Base-by-base conservation (phyloP, 2,329 filamentous ascomycete species). In the Coccinonectria pachysandricola region DNA sequence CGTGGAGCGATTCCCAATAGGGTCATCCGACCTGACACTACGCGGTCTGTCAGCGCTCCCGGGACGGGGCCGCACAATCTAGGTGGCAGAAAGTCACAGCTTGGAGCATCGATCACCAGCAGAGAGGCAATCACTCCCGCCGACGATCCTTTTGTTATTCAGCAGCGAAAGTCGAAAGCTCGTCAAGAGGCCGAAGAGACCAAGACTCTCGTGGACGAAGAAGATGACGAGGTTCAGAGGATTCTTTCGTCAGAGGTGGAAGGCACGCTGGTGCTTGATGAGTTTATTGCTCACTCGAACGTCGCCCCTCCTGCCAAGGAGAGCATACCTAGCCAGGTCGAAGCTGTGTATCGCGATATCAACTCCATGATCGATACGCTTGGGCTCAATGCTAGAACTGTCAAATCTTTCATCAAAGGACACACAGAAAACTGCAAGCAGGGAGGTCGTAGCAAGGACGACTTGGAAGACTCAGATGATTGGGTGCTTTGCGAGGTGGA, bases 331-430 rank as follows among this genome's bases (percentile, higher is more conserved):
- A 64, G 68, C 7, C 74, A 78, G 39, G 72, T 75, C 12, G 75
- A 79, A 45, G 68, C 72, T 11, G 62, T 79, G 2, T 91, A 83
- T 50, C 71, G 79, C 22, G 83, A 88, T 44, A 82, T 88, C 49
- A 88, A 91, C 52, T 82, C 82, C 8, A 98, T 96, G 91, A 77
- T 98, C 21, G 85, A 95, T 44, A 88, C 83, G 0, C 61, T 96
- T 20, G 88, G 88, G 7, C 68, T 95, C 25, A 96, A 96, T 49
- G 75, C 64, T 8, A 64, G 71, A 10, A 75, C 82, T 5, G 71
- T 88, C 19, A 63, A 65, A 24, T 62, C 62, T 8, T 79, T 78
- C 37, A 64, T 87, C 21, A 65, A 71, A 29, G 83, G 79, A 6
- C 81, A 92, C 40, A 64, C 63, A 8, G 60, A 74, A 25, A 55